Conservation (phyloP, 305 asterid genomes). For the Solanum hybrid region DNA sequence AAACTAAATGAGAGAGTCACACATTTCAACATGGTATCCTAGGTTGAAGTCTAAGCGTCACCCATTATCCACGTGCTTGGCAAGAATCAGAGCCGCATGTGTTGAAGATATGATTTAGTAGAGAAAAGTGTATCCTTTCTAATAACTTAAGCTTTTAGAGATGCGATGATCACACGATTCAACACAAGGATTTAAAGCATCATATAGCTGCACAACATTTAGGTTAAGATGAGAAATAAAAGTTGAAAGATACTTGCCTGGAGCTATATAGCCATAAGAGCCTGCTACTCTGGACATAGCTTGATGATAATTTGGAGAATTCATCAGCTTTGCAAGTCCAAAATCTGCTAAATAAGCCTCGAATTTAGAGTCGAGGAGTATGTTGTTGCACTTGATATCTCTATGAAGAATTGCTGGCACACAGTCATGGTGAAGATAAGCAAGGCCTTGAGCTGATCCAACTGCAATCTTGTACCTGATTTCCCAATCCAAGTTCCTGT, state of each 20-base stretch:
- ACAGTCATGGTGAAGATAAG: constrained; percentile 90
- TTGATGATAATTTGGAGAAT: constrained; percentile 76
- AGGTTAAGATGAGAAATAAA: neutral
- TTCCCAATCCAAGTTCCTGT: constrained; percentile 83
- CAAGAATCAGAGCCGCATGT: neutral
- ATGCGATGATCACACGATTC: neutral
- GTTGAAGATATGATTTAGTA: neutral
- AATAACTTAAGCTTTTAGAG: neutral
- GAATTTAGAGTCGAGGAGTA: constrained; percentile 66
- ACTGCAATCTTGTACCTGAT: constrained; percentile 82
- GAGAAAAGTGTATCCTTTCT: neutral
- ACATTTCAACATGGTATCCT: neutral
- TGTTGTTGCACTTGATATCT: constrained; percentile 91
- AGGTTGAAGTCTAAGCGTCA: neutral
- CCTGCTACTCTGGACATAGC: constrained; percentile 91
- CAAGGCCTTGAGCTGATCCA: constrained; percentile 89
- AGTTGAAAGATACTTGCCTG: constrained; percentile 52
- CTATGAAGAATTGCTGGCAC: constrained; percentile 80
- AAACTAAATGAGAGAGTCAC: neutral
- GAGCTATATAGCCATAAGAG: constrained; percentile 90
- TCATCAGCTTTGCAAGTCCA: constrained; percentile 90
- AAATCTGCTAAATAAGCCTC: constrained; percentile 93
- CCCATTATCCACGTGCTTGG: neutral
- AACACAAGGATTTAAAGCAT: neutral
- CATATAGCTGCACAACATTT: neutral